Base-by-base conservation (phyloP, 2,329 filamentous ascomycete genomes). In the Huntiella abstrusa region DNA sequence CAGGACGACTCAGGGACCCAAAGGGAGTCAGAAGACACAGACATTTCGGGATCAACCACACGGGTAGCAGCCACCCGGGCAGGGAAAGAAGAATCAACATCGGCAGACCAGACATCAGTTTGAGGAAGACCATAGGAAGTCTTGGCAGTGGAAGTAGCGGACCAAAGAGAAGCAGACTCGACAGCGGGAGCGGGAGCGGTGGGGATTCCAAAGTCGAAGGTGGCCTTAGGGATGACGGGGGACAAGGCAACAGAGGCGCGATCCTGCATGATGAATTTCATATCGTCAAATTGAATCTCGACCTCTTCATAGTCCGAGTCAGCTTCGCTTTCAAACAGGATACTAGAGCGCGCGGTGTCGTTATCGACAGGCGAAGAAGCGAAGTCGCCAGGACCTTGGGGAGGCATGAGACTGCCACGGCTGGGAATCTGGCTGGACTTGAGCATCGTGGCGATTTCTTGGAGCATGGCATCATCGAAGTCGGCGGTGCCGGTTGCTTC, bases 401-500 rank as follows among this genome's bases (percentile, higher is more conserved):
- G 54, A 8, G 65, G 67, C 13, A 73, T 56, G 6, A 75, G 56
- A 53, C 68, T 75, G 37, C 48, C 37, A 33, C 45, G 68, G 55
- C 52, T 63, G 68, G 10, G 70, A 69, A 3, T 33, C 42, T 67
- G 57, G 47, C 68, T 65, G 2, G 67, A 63, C 56, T 69, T 67
- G 8, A 78, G 61, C 36, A 78, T 61, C 50, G 63, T 73, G 49
- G 73, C 74, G 58, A 79, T 78, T 55, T 78, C 73, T 70, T 72
- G 77, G 19, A 78, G 60, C 1, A 72, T 77, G 7, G 62, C 68
- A 59, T 78, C 74, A 50, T 77, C 74, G 51, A 77, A 76, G 16
- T 65, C 67, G 12, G 4, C 15, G 13, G 41, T 33, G 12, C 19
- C 40, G 43, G 71, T 70, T 37, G 56, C 56, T 35, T 61, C 57